A percentile compares a stretch with the other conserved stretches of the same genome.
These are phyloP conservation scores for Erucastrum elatum DNA, from an alignment of 345 rosid species.

Conservation along the genomic window DNA sequence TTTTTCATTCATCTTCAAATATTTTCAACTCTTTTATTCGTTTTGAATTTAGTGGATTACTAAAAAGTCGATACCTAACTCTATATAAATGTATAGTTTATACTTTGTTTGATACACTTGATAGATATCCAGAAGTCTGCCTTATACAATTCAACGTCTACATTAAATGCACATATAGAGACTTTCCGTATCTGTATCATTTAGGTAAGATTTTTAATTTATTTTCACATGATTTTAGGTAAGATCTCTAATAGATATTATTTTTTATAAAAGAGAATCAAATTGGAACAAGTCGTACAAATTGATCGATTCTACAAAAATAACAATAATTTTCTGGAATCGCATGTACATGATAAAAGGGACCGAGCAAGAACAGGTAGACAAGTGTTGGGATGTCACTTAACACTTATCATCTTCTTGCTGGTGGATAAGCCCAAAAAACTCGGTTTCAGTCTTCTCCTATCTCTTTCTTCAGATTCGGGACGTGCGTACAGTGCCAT, in stretches of 20 bases:
- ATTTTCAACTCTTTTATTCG: constrained; percentile 4
- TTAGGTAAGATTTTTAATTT: constrained; percentile 33
- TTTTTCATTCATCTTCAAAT: background rate
- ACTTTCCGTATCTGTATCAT: constrained; percentile 23
- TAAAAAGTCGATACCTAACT: constrained; percentile 19
- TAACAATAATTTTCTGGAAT: constrained; percentile 15
- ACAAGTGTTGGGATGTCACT: constrained; percentile 36
- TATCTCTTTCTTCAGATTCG: constrained; percentile 15
- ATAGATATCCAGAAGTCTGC: constrained; percentile 21
- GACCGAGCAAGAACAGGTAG: constrained; percentile 29
- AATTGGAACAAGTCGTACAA: constrained; percentile 13
- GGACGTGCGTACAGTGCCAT: constrained; percentile 7
- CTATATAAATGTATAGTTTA: constrained; percentile 6
- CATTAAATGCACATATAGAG: constrained; percentile 24
- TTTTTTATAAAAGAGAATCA: background rate
- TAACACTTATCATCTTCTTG: constrained; percentile 21
- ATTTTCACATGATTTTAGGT: constrained; percentile 5
- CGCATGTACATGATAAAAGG: constrained; percentile 25
- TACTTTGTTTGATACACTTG: background rate
- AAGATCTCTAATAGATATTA: constrained; percentile 21
- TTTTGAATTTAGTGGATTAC: background rate
- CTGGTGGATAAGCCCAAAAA: constrained; percentile 32
- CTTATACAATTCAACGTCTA: constrained; percentile 22
- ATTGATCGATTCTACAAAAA: background rate
- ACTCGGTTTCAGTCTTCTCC: background rate